Conservation (phyloP, 2,329 filamentous ascomycete species). For the Claviceps quebecensis region DNA sequence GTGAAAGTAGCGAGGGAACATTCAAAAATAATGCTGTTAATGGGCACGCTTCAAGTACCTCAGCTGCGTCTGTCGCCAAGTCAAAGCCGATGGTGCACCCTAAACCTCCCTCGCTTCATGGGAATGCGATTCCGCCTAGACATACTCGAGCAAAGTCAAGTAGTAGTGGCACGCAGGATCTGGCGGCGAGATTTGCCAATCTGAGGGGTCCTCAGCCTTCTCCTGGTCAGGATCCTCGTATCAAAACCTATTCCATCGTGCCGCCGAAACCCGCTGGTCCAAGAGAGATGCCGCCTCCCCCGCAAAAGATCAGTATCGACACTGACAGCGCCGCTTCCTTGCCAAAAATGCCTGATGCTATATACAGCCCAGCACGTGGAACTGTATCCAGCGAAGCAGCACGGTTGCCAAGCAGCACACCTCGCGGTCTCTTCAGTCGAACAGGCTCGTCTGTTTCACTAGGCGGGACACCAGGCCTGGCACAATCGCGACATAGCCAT, state of each 20-base stretch:
- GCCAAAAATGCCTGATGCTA: constrained; percentile 59
- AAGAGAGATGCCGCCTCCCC: constrained; percentile 34
- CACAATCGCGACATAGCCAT: constrained; percentile 14
- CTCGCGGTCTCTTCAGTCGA: constrained; percentile 48
- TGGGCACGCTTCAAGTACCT: constrained; percentile 6
- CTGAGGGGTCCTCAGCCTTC: constrained; percentile 31
- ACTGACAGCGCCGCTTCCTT: constrained; percentile 40
- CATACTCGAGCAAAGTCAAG: constrained; percentile 14
- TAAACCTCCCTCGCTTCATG: constrained; percentile 54
- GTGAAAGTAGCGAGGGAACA: not conserved
- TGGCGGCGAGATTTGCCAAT: constrained; percentile 43
- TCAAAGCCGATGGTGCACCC: constrained; percentile 41
- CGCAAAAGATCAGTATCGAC: constrained; percentile 29
- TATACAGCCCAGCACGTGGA: constrained; percentile 65
- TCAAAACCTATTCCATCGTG: constrained; percentile 33
- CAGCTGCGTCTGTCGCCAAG: constrained; percentile 15
- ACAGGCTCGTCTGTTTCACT: constrained; percentile 37
- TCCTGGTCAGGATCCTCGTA: constrained; percentile 37
- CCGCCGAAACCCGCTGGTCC: constrained; percentile 29
- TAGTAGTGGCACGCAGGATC: constrained; percentile 29
- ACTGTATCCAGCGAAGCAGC: constrained; percentile 52
- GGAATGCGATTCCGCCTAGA: constrained; percentile 33
- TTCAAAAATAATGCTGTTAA: not conserved
- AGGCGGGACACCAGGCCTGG: constrained; percentile 15
- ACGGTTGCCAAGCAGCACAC: constrained; percentile 49